phyloP scores from a whole-genome alignment of 352 stramenopile species.

The Pythium aphanidermatum region DNA sequence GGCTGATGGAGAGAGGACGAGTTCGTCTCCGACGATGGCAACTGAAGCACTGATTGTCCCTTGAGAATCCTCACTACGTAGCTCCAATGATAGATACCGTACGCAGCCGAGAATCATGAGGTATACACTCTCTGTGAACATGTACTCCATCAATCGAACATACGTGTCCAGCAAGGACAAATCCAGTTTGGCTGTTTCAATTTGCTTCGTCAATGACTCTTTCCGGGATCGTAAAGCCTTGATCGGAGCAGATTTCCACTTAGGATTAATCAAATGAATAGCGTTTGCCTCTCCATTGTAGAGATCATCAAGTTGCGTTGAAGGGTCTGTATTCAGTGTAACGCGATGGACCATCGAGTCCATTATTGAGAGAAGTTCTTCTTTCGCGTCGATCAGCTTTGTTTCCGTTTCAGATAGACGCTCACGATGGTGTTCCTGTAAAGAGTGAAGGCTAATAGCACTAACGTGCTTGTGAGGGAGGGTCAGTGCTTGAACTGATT shows the following conservation, averaged over 20 bases:
- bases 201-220: constrained; percentile 26
- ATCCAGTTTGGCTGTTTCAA: constrained; percentile 38
- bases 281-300: constrained; percentile 33
- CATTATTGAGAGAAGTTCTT: constrained; percentile 39
- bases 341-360: constrained; percentile 50
- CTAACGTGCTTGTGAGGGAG: constrained; percentile 25
- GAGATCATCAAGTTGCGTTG: constrained; percentile 40
- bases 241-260: constrained; percentile 64
- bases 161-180: constrained; percentile 40
- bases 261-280: constrained; percentile 41
- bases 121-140: constrained; percentile 66
- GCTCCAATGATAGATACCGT: constrained; percentile 24
- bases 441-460: constrained; percentile 23
- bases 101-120: constrained; percentile 51
- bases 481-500: constrained; percentile 32
- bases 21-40: constrained; percentile 30
- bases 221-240: constrained; percentile 30
- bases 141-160: constrained; percentile 60
- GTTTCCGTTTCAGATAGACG: constrained; percentile 34
- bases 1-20: constrained; percentile 37
- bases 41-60: constrained; percentile 47
- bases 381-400: constrained; percentile 61
- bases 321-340: constrained; percentile 29
- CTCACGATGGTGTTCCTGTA: constrained; percentile 48
- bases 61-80: constrained; percentile 29